These are phyloP conservation scores for Clathrospora elynae DNA, from an alignment of 2,329 filamentous ascomycete genomes.

Conservation along the genomic window DNA sequence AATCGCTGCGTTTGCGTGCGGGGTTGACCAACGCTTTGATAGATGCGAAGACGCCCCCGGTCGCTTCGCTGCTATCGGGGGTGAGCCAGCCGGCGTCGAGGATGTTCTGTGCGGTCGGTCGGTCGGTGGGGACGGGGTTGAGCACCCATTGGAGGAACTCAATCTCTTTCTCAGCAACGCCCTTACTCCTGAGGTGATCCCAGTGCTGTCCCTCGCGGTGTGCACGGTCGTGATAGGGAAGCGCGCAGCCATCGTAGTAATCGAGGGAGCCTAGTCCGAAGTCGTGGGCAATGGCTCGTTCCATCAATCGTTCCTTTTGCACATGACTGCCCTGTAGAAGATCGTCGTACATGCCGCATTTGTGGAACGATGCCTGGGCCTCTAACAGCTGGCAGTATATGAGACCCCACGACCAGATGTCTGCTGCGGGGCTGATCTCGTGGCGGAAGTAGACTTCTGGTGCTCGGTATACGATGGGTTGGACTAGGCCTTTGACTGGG, in stretches of 20 bases:
- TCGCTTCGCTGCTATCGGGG: slow-evolving; percentile 3
- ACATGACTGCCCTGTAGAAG: slow-evolving; percentile 5
- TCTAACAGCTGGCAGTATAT: slow-evolving; percentile 19
- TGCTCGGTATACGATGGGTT: slow-evolving; percentile 17
- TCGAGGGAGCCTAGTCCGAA: slow-evolving; percentile 6
- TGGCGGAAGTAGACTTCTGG: slow-evolving; percentile 19
- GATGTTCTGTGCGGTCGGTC: slow-evolving; percentile 9
- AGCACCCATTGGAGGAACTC: slow-evolving; percentile 14
- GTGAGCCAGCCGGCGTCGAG: slow-evolving; percentile 11
- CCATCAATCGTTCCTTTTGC: slow-evolving; percentile 12
- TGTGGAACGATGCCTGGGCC: slow-evolving; percentile 14
- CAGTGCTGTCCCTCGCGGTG: slow-evolving; percentile 17
- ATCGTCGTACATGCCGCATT: slow-evolving; percentile 16
- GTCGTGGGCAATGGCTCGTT: slow-evolving; percentile 15
- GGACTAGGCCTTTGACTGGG: slow-evolving; percentile 15
- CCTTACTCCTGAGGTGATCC: slow-evolving; percentile 8
- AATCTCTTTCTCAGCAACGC: slow-evolving; percentile 13
- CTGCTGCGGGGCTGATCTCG: slow-evolving; percentile 14
- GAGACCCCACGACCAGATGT: slow-evolving; percentile 18
- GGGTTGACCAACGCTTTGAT: background rate
- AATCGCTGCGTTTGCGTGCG: too few species aligned
- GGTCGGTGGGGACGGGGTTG: slow-evolving; percentile 12
- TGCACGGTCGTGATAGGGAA: slow-evolving; percentile 8
- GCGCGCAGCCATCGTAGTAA: slow-evolving; percentile 12
- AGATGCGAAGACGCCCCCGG: slow-evolving; percentile 1